phyloP scores from a whole-genome alignment of 495 filamentous ascomycete genomes.

The Podospora comata region DNA sequence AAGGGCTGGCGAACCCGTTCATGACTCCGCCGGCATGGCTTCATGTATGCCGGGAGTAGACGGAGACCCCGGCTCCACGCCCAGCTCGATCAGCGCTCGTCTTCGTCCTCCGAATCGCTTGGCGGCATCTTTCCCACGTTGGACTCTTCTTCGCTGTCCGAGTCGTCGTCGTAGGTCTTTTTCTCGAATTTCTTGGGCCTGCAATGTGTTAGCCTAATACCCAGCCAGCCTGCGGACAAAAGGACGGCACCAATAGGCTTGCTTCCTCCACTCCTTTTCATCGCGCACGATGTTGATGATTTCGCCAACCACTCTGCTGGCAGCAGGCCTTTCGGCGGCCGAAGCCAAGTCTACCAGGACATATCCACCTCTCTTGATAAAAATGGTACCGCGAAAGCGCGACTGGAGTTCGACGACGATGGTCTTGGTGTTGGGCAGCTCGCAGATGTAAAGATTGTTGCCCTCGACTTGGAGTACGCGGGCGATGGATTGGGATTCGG shows the following conservation, averaged over 20 bases:
- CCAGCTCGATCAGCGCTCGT: background rate
- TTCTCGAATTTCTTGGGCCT: conserved; percentile 83
- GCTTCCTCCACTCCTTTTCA: conserved; percentile 88
- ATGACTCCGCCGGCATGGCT: background rate
- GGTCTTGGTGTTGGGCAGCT: conserved; percentile 53
- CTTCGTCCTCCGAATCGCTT: conserved; percentile 60
- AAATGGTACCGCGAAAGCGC: conserved; percentile 83
- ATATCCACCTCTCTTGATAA: conserved; percentile 83
- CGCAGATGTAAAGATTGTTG: conserved; percentile 79
- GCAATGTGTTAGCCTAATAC: conserved; percentile 6
- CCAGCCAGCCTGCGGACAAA: background rate
- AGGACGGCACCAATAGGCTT: conserved; percentile 70
- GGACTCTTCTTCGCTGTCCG: conserved; percentile 69
- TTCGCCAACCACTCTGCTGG: conserved; percentile 80
- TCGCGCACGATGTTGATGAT: conserved; percentile 91
- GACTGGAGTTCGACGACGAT: conserved; percentile 74
- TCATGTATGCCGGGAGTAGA: background rate
- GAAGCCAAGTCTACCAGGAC: conserved; percentile 72
- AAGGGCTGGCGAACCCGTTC: background rate
- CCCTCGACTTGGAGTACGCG: conserved; percentile 77
- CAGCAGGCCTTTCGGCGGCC: conserved; percentile 60
- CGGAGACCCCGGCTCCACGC: background rate
- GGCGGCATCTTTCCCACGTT: conserved; percentile 80
- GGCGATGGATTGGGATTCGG: conserved; percentile 63
- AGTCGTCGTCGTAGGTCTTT: conserved; percentile 52